Evolutionary conservation across 176 grass and related monocot genomes (phyloP), one percentile per base, ranked within the genome.

Genomic region (Saccharum officinarum): DNA sequence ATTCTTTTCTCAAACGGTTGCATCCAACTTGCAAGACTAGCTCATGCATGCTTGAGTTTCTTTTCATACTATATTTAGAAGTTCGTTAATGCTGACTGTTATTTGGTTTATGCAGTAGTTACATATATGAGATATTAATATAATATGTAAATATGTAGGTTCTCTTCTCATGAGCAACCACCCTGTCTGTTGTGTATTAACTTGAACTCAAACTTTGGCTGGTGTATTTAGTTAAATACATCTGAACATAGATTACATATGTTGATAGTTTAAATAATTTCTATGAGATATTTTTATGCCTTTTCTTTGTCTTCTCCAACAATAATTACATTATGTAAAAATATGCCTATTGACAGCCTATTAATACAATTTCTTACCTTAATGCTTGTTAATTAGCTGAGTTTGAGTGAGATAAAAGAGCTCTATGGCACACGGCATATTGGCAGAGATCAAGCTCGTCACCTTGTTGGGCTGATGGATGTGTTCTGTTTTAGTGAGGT

Each of bases 401-500:
- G 71, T 54, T 30, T 77, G 82, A 92, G 85, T 57, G 89, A 95
- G 80, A 91, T 99, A 86, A 96, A 94, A 81, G 92, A 96, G 52
- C 84, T 99, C 12, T 99, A 99, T 45, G 92, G 93, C 22, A 92
- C 97, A 75, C 88, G 97, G 23, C 97, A 99, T 92, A 99, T 99
- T 30, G 97, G 92, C 62, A 89, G 97, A 82, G 86, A 85, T 83
- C 90, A 92, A 81, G 88, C 50, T 84, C 90, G 79, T 69, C 81
- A 87, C 42, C 93, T 99, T 87, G 97, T 96, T 95, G 93, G 93
- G 47, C 71, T 99, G 66, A 99, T 99, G 97, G 97, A 99, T 81
- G 92, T 99, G 67, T 99, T 99, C 88, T 99, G 97, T 88, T 99
- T 96, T 75, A 99, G 97, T 20, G 93, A 98, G 97, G 97, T 98